Percentiles rank a stretch among this genome's conserved stretches.
These are phyloP conservation scores for Nicotiana sylvestris DNA, from an alignment of 257 asterid species.

Conservation along the genomic window DNA sequence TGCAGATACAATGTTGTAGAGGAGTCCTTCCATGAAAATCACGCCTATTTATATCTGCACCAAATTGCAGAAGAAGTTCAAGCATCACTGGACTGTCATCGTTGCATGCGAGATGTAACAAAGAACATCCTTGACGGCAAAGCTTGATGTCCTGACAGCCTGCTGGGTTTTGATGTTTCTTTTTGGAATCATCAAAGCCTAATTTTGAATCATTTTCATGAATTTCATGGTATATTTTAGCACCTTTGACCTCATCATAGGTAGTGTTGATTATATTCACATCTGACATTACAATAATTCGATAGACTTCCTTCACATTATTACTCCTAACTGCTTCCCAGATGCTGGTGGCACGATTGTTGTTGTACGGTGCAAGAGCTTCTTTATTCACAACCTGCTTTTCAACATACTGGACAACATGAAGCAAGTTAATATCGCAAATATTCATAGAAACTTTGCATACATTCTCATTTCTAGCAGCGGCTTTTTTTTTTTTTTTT, in stretches of 20 bases:
- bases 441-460: background rate
- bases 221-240: conserved; percentile 33
- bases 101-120: conserved; percentile 91
- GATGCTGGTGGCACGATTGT: conserved; percentile 36
- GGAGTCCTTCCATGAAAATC: conserved; percentile 91
- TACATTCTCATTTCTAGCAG: background rate
- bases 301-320: conserved; percentile 68
- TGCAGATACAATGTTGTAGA: conserved; percentile 79
- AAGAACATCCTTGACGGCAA: conserved; percentile 72
- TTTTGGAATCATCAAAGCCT: conserved; percentile 29
- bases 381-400: conserved; percentile 65
- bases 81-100: conserved; percentile 64
- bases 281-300: conserved; percentile 45
- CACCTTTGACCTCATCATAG: conserved; percentile 49
- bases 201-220: conserved; percentile 29
- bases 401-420: conserved; percentile 61
- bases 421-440: conserved; percentile 7
- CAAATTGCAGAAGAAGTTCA: conserved; percentile 87
- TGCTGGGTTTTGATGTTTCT: conserved; percentile 46
- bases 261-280: conserved; percentile 55
- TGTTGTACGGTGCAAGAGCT: conserved; percentile 27
- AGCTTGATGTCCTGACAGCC: conserved; percentile 40
- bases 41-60: conserved; percentile 72
- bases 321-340: conserved; percentile 90
- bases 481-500: too few relatives aligned